Evolutionary conservation across 345 rosid genomes (phyloP).

Genomic region (Camelina neglecta): DNA sequence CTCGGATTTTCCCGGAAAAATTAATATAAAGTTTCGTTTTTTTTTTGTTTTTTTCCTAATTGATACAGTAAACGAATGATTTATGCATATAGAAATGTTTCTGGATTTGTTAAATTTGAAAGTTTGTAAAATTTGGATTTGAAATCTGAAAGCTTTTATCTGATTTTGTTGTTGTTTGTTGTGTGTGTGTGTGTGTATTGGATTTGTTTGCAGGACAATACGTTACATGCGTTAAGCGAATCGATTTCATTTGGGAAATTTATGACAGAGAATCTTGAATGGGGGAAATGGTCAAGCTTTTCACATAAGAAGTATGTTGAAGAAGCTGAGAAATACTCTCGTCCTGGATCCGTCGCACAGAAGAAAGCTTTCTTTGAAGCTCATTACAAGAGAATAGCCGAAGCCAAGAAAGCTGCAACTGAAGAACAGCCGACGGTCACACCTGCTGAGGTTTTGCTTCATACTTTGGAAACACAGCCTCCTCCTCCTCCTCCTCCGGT

Average conservation of each 20-base stretch:
- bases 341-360: slow-evolving; percentile 87
- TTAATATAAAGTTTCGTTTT: neutral
- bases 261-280: slow-evolving; percentile 75
- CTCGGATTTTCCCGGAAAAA: neutral
- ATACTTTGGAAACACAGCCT: slow-evolving; percentile 43
- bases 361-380: slow-evolving; percentile 88
- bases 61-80: neutral
- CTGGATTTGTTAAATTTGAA: neutral
- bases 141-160: neutral
- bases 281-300: slow-evolving; percentile 94
- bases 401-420: slow-evolving; percentile 65
- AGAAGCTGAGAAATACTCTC: slow-evolving; percentile 77
- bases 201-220: slow-evolving; percentile 60
- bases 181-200: slow-evolving; percentile 2
- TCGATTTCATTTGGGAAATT: slow-evolving; percentile 92
- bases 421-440: slow-evolving; percentile 30
- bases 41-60: neutral
- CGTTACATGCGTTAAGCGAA: slow-evolving; percentile 65
- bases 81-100: neutral
- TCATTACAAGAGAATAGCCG: slow-evolving; percentile 73
- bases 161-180: neutral
- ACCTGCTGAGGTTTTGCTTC: slow-evolving; percentile 40
- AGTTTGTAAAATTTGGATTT: slow-evolving; percentile 9
- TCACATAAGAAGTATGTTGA: slow-evolving; percentile 76
- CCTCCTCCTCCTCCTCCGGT: slow-evolving; percentile 24